A percentile compares a stretch with the other conserved stretches of the same genome.
Evolutionary conservation across 805 yeast species (phyloP).

Genomic region (Kazachstania viticola): DNA sequence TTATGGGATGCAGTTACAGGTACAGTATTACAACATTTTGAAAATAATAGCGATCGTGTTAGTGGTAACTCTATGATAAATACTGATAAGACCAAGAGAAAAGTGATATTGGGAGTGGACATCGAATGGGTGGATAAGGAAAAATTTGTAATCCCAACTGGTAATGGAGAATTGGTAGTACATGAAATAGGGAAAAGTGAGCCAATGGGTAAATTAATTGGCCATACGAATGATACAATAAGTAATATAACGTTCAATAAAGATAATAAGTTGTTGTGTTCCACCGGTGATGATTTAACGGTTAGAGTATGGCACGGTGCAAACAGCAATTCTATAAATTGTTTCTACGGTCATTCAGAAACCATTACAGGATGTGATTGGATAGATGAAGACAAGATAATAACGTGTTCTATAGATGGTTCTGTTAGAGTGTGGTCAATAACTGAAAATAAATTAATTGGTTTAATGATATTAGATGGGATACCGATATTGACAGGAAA

Average conservation of each 20-base stretch:
- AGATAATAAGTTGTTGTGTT: slow-evolving; percentile 44
- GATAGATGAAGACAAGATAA: slow-evolving; percentile 33
- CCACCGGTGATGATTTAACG: slow-evolving; percentile 67
- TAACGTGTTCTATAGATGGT: slow-evolving; percentile 63
- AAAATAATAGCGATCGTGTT: slow-evolving; percentile 18
- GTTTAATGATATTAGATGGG: slow-evolving; percentile 32
- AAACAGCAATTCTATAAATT: slow-evolving; percentile 39
- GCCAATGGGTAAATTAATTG: slow-evolving; percentile 44
- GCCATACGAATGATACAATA: slow-evolving; percentile 51
- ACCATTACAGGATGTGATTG: slow-evolving; percentile 47
- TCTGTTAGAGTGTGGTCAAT: slow-evolving; percentile 59
- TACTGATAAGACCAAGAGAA: not conserved
- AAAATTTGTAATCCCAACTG: slow-evolving; percentile 63
- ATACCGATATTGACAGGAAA: slow-evolving; percentile 43
- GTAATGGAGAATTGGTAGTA: slow-evolving; percentile 41
- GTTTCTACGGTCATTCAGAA: slow-evolving; percentile 43
- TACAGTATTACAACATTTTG: slow-evolving; percentile 36
- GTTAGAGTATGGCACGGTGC: slow-evolving; percentile 69
- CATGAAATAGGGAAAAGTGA: slow-evolving; percentile 37
- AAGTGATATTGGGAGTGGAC: slow-evolving; percentile 34
- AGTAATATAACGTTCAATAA: slow-evolving; percentile 44
- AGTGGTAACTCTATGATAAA: slow-evolving; percentile 3
- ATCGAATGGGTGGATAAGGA: slow-evolving; percentile 64
- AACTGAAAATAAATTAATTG: slow-evolving; percentile 11
- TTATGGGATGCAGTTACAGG: slow-evolving; percentile 61